Evolutionary conservation across 345 rosid species (phyloP), one percentile per base, ranked within the genome.

Genomic region (Kandelia obovata): DNA sequence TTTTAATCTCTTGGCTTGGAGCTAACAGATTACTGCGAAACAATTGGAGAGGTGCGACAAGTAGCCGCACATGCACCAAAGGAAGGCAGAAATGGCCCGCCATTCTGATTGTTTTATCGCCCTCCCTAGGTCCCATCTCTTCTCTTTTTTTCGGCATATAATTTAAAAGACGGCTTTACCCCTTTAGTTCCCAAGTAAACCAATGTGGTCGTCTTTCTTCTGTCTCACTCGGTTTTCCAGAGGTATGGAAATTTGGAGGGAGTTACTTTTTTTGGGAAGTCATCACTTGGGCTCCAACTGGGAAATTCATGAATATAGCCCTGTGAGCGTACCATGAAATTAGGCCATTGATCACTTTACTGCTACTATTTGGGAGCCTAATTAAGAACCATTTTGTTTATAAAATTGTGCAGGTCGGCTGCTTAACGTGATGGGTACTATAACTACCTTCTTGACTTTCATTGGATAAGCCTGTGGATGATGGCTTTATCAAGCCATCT

Each of bases 21-120:
- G 15, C 62, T 47, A n/a, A 62, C 65, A 89, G 96, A 82, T 90
- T 30, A 90, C 93, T 7, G 96, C 55, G 91, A 85, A 72, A 85
- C 98, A 35, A 86, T 83, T 61, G 98, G 97, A 58, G 98, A 91
- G 77, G 96, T 91, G 5, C 83, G 73, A 79, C 75, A 94, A 35
- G 98, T 94, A 37, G 91, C 95, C 25, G 92, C n/a, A 91, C 83
- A 94, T 94, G 98, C 98, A 91, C 75, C 92, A 94, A 80, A 84
- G 98, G 49, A 94, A 94, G 74, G 97, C 97, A 9, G 97, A 94
- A 83, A 94, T 94, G 98, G 96, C 96, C 77, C 78, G 87, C 79
- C 89, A 83, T 78, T 88, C 98, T 9, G 97, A 94, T 77, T 92
- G 97, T 77, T 94, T 94, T 76, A 94, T 94, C 61, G 98, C 98